Evolutionary conservation across 768 basidiomycete species (phyloP).

Genomic region (Panaeolus cyanescens): DNA sequence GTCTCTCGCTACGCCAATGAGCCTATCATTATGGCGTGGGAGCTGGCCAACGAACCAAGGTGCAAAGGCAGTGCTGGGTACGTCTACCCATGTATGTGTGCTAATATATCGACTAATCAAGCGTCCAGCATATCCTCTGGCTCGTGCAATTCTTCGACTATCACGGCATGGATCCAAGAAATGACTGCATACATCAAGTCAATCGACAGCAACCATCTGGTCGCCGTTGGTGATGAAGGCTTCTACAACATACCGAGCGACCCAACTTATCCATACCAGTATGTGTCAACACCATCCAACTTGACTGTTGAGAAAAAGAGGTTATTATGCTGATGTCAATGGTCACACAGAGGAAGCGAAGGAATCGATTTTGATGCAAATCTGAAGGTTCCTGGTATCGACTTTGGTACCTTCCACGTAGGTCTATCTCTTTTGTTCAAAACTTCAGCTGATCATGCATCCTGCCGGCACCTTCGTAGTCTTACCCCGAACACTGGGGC

Average conservation of each 20-base stretch:
- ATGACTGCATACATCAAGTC: slow-evolving; percentile 60
- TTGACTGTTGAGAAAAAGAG: too few relatives aligned
- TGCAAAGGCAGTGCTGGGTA: slow-evolving; percentile 45
- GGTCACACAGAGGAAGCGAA: slow-evolving; percentile 29
- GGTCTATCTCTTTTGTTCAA: too few relatives aligned
- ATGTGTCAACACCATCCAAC: too few relatives aligned
- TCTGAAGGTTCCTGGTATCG: slow-evolving; percentile 49
- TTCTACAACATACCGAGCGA: slow-evolving; percentile 36
- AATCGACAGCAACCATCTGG: slow-evolving; percentile 58
- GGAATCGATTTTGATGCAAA: slow-evolving; percentile 61
- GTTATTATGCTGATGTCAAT: neutral
- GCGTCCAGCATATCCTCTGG: slow-evolving; percentile 25
- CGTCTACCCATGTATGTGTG: neutral
- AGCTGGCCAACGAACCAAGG: slow-evolving; percentile 46
- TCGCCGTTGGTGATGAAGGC: slow-evolving; percentile 59
- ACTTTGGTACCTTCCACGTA: slow-evolving; percentile 65
- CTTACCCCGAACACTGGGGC: slow-evolving; percentile 34
- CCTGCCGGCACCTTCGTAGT: too few relatives aligned
- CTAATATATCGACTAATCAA: neutral
- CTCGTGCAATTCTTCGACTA: slow-evolving; percentile 46
- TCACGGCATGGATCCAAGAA: slow-evolving; percentile 47
- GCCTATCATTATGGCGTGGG: slow-evolving; percentile 53
- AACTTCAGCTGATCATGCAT: too few relatives aligned
- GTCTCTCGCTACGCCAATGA: slow-evolving; percentile 56
- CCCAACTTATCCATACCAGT: neutral